These are phyloP conservation scores for Polytrichum formosum DNA, from an alignment of 225 moss, liverwort and hornwort species.

Conservation along the genomic window DNA sequence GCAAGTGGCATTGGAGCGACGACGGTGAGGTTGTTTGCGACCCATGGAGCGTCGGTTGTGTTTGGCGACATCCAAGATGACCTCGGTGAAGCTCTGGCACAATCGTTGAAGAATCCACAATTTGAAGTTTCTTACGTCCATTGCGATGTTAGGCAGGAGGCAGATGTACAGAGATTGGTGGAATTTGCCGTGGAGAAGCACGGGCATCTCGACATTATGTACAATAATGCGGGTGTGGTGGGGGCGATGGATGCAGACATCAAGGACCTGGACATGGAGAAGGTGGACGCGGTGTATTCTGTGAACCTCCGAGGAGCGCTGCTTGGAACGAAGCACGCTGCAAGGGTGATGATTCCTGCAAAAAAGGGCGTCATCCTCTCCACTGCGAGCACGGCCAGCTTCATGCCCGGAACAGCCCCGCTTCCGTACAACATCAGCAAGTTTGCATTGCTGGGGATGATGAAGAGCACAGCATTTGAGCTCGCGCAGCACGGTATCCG, in stretches of 20 bases:
- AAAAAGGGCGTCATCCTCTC: constrained; percentile 26
- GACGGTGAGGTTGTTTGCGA: not conserved
- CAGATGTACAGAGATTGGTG: constrained; percentile 5
- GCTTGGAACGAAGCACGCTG: constrained; percentile 29
- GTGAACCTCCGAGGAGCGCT: constrained; percentile 24
- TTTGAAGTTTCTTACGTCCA: constrained; percentile 1
- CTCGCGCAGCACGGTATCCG: constrained; percentile 19
- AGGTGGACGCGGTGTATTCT: constrained; percentile 21
- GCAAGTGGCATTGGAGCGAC: constrained; percentile 9
- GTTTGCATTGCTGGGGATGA: constrained; percentile 9
- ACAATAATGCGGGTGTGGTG: constrained; percentile 8
- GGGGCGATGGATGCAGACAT: not conserved
- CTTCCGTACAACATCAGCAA: constrained; percentile 18
- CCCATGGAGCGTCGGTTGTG: constrained; percentile 7
- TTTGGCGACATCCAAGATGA: constrained; percentile 10
- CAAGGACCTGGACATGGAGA: constrained; percentile 14
- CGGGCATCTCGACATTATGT: constrained; percentile 12
- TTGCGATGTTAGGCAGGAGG: constrained; percentile 11
- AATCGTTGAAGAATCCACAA: not conserved
- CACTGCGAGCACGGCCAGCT: constrained; percentile 14
- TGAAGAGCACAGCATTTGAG: constrained; percentile 15
- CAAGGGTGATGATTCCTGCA: constrained; percentile 32
- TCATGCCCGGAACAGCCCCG: constrained; percentile 6
- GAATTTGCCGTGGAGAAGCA: not conserved
- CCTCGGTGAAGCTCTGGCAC: not conserved